A percentile compares a stretch with the other conserved stretches of the same genome.
Conservation (phyloP, 2,329 filamentous ascomycete genomes). For the Xylaria sp. region DNA sequence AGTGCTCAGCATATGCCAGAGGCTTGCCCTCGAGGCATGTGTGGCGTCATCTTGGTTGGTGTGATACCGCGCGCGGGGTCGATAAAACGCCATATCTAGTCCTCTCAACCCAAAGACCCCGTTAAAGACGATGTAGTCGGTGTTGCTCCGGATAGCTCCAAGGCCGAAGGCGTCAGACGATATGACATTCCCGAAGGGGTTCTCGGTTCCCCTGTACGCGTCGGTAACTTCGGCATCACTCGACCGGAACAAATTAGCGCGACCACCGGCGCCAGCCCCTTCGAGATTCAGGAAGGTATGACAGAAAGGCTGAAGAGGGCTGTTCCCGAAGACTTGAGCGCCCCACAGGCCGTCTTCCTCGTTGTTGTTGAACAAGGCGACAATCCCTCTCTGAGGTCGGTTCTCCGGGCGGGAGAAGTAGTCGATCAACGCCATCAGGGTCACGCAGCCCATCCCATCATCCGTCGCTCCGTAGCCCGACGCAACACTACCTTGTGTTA, state of each 20-base stretch:
- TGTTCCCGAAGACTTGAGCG: slow-evolving; percentile 80
- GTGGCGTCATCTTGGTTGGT: slow-evolving; percentile 84
- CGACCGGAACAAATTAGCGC: slow-evolving; percentile 83
- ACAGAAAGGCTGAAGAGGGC: slow-evolving; percentile 77
- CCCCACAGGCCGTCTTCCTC: slow-evolving; percentile 94
- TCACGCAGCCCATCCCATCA: slow-evolving; percentile 88
- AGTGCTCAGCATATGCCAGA: slow-evolving; percentile 96
- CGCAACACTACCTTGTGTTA: slow-evolving; percentile 64
- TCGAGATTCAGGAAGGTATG: slow-evolving; percentile 94
- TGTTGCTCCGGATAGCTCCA: slow-evolving; percentile 79
- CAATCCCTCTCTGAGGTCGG: slow-evolving; percentile 76
- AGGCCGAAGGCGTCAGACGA: slow-evolving; percentile 82
- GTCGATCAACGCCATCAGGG: slow-evolving; percentile 79
- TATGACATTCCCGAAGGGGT: slow-evolving; percentile 84
- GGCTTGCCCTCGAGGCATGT: slow-evolving; percentile 69
- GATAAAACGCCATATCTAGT: slow-evolving; percentile 89
- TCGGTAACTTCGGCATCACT: slow-evolving; percentile 85
- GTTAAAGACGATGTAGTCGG: slow-evolving; percentile 85
- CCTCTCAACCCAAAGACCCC: slow-evolving; percentile 79
- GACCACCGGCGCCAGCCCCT: slow-evolving; percentile 88
- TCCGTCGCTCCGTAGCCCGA: slow-evolving; percentile 94
- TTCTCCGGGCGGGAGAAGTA: slow-evolving; percentile 77
- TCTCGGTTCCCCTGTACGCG: slow-evolving; percentile 69
- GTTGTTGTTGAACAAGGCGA: slow-evolving; percentile 89
- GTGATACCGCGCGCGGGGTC: slow-evolving; percentile 84